Evolutionary conservation across 495 filamentous ascomycete species (phyloP), one percentile per base, ranked within the genome.

Genomic region (Neurospora sp.): DNA sequence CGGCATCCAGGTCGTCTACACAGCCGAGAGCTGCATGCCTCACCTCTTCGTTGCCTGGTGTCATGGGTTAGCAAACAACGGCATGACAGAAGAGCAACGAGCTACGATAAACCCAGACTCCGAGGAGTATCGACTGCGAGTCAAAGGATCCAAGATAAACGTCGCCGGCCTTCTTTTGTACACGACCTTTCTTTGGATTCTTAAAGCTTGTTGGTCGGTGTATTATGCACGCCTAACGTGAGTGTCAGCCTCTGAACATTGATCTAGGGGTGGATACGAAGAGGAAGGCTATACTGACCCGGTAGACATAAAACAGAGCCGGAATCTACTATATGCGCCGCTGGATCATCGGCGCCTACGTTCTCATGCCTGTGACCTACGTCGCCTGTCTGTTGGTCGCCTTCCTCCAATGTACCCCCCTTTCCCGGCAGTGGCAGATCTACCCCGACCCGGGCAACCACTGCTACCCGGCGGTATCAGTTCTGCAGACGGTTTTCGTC

Each of bases 341-440:
- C 76, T 28, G 86, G 82, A 85, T 89, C 39, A 79, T 78, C 4
- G 77, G 85, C 72, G 87, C 85, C 5, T 86, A 84, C 71, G 76
- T 76, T 45, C 73, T 86, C 40, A 81, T 89, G 71, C 85, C 76
- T 0, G 39, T 73, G 5, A 86, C 86, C 4, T 90, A 89, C 73
- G 72, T 89, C 48, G 82, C 82, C 2, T 87, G 86, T 36, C 75
- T 88, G 40, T 82, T 83, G 8, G 79, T 81, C 3, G 76, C 81
- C 11, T 82, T 81, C 38, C 69, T 81, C 39, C 80, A 82, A 19
- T 84, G 82, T 71, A 81, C 81, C 40, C 87, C 88, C 5, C 82
- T 88, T 74, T 43, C 84, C 54, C 86, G 85, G 42, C 86, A 88
- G 40, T 90, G 87, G 86, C 88, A 90, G 76, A 89, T 89, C 39